Evolutionary conservation across 164 flowering plant species (phyloP), one percentile per base, ranked within the genome.

Genomic region (Kalanchoe fedtschenkoi): DNA sequence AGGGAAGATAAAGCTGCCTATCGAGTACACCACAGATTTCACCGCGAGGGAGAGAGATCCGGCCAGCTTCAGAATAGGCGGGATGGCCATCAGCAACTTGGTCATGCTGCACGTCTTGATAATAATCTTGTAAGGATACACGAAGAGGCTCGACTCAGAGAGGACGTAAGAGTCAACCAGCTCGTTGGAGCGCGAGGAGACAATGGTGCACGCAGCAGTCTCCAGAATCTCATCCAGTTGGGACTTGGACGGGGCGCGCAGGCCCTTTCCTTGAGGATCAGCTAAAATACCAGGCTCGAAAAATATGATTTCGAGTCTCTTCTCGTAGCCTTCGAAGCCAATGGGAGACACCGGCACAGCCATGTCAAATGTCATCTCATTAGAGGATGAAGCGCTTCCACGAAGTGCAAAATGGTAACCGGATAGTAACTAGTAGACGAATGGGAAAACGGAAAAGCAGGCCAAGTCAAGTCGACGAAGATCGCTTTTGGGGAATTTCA

Each of bases 61-160:
- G 14, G 97, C 91, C 60, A 86, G 57, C 61, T 73, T 68, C 0
- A 91, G 79, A 55, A 91, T 75, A 13, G 85, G 77, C n/a, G 96
- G 93, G 72, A 88, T 82, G 1, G 97, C 72, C 4, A 80, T 75
- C 35, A 90, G 84, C 68, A 89, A 65, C 68, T 85, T 89, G 0
- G 97, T 89, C 4, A 95, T 87, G 30, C 96, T 95, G 66, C 96
- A 89, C 10, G 97, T 89, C 66, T 89, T 89, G 72, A 89, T 76
- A 65, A 87, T 81, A 33, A 89, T 67, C 73, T 85, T 89, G 86
- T 87, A 82, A 3, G 95, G 69, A 69, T 77, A 80, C 17, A 89
- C 84, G 73, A 89, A 87, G 64, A 88, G 81, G 81, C 96, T 88
- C 0, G 96, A 89, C 67, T 89, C 96, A 1, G 96, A 89, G 16